phyloP scores from a whole-genome alignment of 345 rosid species.

The Euphorbia pulcherrima region DNA sequence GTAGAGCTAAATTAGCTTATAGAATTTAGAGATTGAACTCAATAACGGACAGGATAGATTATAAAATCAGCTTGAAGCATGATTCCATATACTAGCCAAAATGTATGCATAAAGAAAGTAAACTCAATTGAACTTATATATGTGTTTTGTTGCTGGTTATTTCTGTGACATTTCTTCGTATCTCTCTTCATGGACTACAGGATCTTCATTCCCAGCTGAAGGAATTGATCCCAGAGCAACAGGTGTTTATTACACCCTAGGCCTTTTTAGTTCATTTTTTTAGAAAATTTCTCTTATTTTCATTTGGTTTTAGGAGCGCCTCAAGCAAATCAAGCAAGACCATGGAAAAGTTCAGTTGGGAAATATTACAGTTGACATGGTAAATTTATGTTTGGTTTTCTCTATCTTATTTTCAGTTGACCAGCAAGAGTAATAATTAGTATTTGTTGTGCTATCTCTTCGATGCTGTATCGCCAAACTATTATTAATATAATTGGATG shows the following conservation, averaged over 20 bases:
- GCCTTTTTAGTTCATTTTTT: background rate
- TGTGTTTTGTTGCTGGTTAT: background rate
- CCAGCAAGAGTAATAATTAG: background rate
- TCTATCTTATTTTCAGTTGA: background rate
- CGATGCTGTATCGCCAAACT: conserved; percentile 5
- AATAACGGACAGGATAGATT: background rate
- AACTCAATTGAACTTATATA: background rate
- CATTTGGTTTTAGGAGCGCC: conserved; percentile 59
- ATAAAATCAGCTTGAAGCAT: background rate
- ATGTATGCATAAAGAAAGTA: background rate
- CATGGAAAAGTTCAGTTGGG: conserved; percentile 91
- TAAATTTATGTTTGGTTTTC: conserved; percentile 19
- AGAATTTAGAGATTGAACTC: too few species aligned
- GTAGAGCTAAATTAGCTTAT: background rate
- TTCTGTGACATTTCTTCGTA: background rate
- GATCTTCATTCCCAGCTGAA: conserved; percentile 85
- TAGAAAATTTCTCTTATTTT: background rate
- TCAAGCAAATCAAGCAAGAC: conserved; percentile 78
- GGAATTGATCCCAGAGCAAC: conserved; percentile 93
- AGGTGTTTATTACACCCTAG: conserved; percentile 39
- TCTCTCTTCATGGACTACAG: conserved; percentile 36
- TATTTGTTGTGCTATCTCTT: background rate
- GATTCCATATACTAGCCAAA: background rate
- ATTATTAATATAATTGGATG: conserved; percentile 6
- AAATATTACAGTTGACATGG: conserved; percentile 90